These are phyloP conservation scores for Collybia nuda DNA, from an alignment of 768 basidiomycete species.

Conservation along the genomic window DNA sequence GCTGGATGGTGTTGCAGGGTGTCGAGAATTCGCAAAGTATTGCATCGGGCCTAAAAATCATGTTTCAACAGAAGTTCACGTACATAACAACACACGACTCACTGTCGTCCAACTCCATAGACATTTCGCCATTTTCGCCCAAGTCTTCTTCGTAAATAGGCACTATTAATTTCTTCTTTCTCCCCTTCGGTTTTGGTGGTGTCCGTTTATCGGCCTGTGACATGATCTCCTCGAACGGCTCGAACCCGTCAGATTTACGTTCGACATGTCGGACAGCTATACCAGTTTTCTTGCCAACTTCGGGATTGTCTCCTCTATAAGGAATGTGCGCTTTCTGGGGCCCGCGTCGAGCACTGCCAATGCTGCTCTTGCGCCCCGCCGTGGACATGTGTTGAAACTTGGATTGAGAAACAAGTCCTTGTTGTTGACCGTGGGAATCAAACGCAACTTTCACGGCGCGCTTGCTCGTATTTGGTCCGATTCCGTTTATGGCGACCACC, in stretches of 20 bases:
- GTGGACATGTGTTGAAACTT: constrained; percentile 33
- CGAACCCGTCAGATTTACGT: constrained; percentile 78
- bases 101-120: constrained; percentile 80
- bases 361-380: constrained; percentile 45
- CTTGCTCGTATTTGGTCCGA: constrained; percentile 20
- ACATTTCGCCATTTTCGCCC: constrained; percentile 64
- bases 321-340: constrained; percentile 70
- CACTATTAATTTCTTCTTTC: constrained; percentile 46
- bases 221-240: constrained; percentile 76
- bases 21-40: constrained; percentile 39
- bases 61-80: constrained; percentile 18
- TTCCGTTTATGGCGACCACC: constrained; percentile 14
- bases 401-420: background rate
- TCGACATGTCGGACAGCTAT: constrained; percentile 67
- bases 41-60: constrained; percentile 35
- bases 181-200: constrained; percentile 53
- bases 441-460: constrained; percentile 16
- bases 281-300: constrained; percentile 81
- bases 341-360: constrained; percentile 49
- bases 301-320: constrained; percentile 74
- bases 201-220: constrained; percentile 67
- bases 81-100: constrained; percentile 21
- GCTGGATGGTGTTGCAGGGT: constrained; percentile 40
- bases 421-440: constrained; percentile 8
- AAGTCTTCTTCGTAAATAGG: constrained; percentile 27